Evolutionary conservation across 2,329 filamentous ascomycete genomes (phyloP), one percentile per base, ranked within the genome.

Genomic region (Drechslerella dactyloides): DNA sequence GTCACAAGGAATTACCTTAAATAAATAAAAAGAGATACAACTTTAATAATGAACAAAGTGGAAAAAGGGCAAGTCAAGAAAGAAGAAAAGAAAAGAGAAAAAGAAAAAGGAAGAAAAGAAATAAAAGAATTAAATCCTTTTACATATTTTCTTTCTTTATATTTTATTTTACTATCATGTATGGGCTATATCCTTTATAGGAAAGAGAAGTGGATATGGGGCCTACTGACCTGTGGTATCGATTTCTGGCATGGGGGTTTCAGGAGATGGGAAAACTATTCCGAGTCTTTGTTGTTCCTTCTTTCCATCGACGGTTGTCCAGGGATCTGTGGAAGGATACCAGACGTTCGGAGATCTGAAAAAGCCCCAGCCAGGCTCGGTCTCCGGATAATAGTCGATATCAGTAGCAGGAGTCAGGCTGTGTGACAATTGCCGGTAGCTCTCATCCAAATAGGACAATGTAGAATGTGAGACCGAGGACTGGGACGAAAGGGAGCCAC

Each of bases 391-490:
- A 64, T 70, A 70, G 54, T 70, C 66, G 17, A 70, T 53, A 24
- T 70, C 66, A 54, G 66, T 70, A 4, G 66, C 66, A 64, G 66
- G 66, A 70, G 66, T 70, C 7, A 70, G 17, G 17, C 59, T 63
- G 66, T 70, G 66, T 64, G 66, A 70, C 66, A 70, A 58, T 48
- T 64, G 66, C 58, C 59, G 53, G 50, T 64, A 70, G 59, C 59
- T 48, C 51, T 70, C 59, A 10, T 70, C 66, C 48, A 70, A 53
- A 70, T 70, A 70, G 54, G 66, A 70, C 60, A 64, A 40, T 59
- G 59, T 55, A 64, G 66, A 69, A 69, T 69, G 65, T 69, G 65
- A 69, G 65, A 69, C 58, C 53, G 65, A 54, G 53, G 65, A 70
- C 37, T 64, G 66, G n/a, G 66, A 70, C 30, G 66, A 70, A 53